Evolutionary conservation across 768 basidiomycete species (phyloP), one percentile per base, ranked within the genome.

Genomic region (Lentinula aciculospora): DNA sequence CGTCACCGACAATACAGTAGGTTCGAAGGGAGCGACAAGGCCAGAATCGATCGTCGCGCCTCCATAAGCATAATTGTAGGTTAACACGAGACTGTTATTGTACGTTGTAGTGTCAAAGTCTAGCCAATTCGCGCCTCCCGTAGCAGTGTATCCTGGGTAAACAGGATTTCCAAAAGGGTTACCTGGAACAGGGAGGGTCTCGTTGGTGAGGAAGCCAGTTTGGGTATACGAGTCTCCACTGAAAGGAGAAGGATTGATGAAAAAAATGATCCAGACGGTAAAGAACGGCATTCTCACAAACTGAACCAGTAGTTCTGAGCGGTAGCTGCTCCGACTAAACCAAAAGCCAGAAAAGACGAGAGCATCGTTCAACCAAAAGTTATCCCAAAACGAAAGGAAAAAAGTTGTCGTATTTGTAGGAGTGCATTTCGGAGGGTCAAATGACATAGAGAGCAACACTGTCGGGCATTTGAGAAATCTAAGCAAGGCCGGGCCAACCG

Each of bases 11-110:
- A 81, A 68, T 13, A 85, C 81, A 0, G 76, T 78, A 0, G 82
- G 73, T 36, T 63, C 58, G 62, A 76, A 83, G 4, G 84, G 83
- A 3, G 73, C 61, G 34, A 88, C 85, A 32, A 88, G 76, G 29
- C 63, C 74, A 5, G 79, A 71, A 62, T 87, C 77, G 59, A 86
- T 86, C 28, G 84, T 86, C 23, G 84, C 86, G 8, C 79, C 86
- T 23, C 85, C 82, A 56, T 79, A 83, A 0, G 86, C 87, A 59
- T 81, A 82, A 70, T 88, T 82, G 67, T 84, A 88, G 0, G 82
- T 84, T 63, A 82, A 72, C 40, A 84, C 55, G 10, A 75, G 64
- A 6, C 83, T 80, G 39, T 71, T 76, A 72, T 85, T 86, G 72
- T 77, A 77, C 21, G 73, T 68, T 1, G 74, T 72, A 0, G 82